Percentiles rank a stretch among this genome's conserved stretches.
Evolutionary conservation across 2,329 filamentous ascomycete species (phyloP).

Genomic region (Colletotrichum sp.): DNA sequence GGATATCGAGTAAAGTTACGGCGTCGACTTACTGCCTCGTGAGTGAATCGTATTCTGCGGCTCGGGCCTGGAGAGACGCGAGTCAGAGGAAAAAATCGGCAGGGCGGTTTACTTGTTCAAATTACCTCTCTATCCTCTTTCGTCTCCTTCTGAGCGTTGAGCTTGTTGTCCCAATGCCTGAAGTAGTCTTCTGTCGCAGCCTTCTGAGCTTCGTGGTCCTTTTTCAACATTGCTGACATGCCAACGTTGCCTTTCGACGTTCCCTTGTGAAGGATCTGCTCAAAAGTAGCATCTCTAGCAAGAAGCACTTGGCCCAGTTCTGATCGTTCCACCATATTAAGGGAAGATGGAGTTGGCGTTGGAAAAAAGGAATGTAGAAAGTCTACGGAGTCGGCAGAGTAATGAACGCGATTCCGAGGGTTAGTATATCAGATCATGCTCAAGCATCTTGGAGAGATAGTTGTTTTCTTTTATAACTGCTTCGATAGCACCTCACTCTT

Average conservation of each 20-base stretch:
- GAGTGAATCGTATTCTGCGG: slow-evolving; percentile 89
- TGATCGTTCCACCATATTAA: background rate
- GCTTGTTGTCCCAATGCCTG: slow-evolving; percentile 94
- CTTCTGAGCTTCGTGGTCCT: slow-evolving; percentile 77
- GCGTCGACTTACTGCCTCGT: slow-evolving; percentile 79
- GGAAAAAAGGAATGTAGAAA: background rate
- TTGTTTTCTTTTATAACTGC: background rate
- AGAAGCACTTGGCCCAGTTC: background rate
- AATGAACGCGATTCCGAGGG: background rate
- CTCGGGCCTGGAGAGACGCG: slow-evolving; percentile 62
- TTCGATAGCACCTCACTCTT: background rate
- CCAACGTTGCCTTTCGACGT: slow-evolving; percentile 68
- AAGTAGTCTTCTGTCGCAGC: slow-evolving; percentile 91
- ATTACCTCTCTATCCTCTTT: slow-evolving; percentile 78
- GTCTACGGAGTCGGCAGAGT: background rate
- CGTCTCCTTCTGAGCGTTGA: slow-evolving; percentile 75
- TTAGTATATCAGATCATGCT: background rate
- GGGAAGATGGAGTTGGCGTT: too few species aligned
- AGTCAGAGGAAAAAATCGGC: background rate
- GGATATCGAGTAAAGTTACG: background rate
- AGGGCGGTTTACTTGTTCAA: slow-evolving; percentile 2
- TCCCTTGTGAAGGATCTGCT: slow-evolving; percentile 73
- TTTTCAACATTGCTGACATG: slow-evolving; percentile 81
- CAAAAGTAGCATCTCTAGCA: slow-evolving; percentile 73
- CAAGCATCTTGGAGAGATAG: background rate